Percentiles rank a stretch among this genome's conserved stretches.
phyloP scores from a whole-genome alignment of 164 flowering plant genomes.

The Stephania yunnanensis region DNA sequence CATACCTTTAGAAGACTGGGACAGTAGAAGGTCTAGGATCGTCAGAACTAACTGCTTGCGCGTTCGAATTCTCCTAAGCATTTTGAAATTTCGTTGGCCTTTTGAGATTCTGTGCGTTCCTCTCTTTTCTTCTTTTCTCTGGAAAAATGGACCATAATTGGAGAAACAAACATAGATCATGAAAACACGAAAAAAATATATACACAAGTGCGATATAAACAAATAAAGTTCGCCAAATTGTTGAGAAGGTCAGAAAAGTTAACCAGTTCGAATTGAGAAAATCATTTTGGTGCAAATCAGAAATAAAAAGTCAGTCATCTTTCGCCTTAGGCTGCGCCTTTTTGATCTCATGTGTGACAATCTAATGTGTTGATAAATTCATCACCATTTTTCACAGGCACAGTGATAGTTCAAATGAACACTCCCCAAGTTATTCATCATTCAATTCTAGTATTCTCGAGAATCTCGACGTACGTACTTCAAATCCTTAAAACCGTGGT shows the following conservation, averaged over 20 bases:
- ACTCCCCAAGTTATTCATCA: background rate
- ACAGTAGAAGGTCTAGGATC: background rate
- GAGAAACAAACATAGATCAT: background rate
- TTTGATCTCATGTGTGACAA: background rate
- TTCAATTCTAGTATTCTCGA: background rate
- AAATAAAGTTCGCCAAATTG: too few relatives aligned
- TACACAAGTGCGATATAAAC: background rate
- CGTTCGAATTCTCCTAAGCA: slow-evolving; percentile 40
- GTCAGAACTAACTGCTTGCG: slow-evolving; percentile 16
- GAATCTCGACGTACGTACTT: background rate
- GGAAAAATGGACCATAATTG: slow-evolving; percentile 18
- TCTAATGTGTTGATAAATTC: background rate
- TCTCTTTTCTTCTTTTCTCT: slow-evolving; percentile 87
- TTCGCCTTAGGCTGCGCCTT: background rate
- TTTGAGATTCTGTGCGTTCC: slow-evolving; percentile 65
- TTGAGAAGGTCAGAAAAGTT: too few relatives aligned
- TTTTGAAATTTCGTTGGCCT: slow-evolving; percentile 60
- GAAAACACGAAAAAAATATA: background rate
- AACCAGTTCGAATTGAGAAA: too few relatives aligned
- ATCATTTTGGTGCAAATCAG: background rate
- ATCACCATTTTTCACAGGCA: background rate
- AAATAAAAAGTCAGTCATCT: background rate
- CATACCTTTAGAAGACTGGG: background rate
- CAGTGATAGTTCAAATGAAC: too few relatives aligned
- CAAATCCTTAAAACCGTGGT: background rate